Percentiles rank a stretch among this genome's conserved stretches.
Evolutionary conservation across 108 stramenopile species (phyloP).

Genomic region (Cylindrotheca closterium): DNA sequence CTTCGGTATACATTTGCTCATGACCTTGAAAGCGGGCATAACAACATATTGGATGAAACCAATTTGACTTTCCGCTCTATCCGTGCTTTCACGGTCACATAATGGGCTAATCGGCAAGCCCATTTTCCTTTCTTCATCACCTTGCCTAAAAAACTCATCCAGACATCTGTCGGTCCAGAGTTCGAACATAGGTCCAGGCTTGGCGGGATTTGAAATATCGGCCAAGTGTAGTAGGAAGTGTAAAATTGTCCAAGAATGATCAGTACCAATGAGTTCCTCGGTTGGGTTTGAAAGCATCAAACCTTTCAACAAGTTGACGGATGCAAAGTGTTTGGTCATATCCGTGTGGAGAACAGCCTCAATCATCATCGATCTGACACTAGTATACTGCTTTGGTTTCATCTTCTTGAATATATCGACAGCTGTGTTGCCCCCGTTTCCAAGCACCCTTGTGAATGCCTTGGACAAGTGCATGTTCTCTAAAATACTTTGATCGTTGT

Average conservation of each 20-base stretch:
- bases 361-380: constrained; percentile 58
- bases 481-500: constrained; percentile 74
- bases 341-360: constrained; percentile 78
- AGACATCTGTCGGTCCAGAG: constrained; percentile 48
- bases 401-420: constrained; percentile 23
- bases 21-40: constrained; percentile 38
- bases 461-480: constrained; percentile 83
- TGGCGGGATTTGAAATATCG: constrained; percentile 64
- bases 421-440: constrained; percentile 6
- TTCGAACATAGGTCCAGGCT: constrained; percentile 35
- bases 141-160: constrained; percentile 72
- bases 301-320: constrained; percentile 17
- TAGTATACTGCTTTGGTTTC: constrained; percentile 10
- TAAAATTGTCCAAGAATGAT: constrained; percentile 14
- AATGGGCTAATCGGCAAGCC: constrained; percentile 46
- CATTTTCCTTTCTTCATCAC: constrained; percentile 42
- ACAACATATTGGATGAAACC: constrained; percentile 70
- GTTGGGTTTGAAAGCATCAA: neutral
- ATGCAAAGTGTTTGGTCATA: constrained; percentile 73
- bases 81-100: constrained; percentile 48
- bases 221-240: constrained; percentile 56
- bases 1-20: constrained; percentile 26
- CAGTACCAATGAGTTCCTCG: neutral
- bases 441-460: constrained; percentile 32
- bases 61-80: constrained; percentile 36